phyloP scores from a whole-genome alignment of 2,329 filamentous ascomycete species.

The Sporothrix variecibatus region DNA sequence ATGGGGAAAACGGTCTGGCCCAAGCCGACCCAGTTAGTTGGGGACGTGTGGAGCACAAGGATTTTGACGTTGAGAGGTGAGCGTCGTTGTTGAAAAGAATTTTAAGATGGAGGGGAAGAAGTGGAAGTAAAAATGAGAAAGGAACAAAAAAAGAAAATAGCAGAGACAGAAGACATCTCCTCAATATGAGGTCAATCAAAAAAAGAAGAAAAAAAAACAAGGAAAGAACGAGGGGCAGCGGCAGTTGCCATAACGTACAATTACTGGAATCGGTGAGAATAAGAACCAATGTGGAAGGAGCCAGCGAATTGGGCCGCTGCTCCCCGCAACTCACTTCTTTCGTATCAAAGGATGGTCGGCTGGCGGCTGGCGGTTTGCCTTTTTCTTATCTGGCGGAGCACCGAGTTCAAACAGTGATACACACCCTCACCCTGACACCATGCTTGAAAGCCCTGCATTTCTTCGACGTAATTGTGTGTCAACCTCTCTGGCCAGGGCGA shows the following conservation, averaged over 20 bases:
- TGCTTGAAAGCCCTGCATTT: conserved; percentile 6
- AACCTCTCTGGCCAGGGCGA: not conserved
- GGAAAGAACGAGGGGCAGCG: conserved; percentile 1
- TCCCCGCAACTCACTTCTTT: conserved; percentile 6
- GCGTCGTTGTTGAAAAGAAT: not conserved
- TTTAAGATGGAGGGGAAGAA: not conserved
- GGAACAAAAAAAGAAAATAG: not conserved
- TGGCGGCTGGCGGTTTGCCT: not conserved
- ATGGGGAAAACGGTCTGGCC: conserved; percentile 9
- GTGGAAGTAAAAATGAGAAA: no score
- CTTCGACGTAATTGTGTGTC: not conserved
- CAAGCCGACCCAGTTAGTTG: not conserved
- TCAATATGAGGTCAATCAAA: not conserved
- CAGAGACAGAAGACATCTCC: not conserved
- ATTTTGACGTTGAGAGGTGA: not conserved
- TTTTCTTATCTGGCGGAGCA: conserved; percentile 15
- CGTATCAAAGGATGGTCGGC: not conserved
- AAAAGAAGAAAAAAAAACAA: not conserved
- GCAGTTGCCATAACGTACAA: not conserved
- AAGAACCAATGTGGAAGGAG: conserved; percentile 8
- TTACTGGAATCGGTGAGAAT: not conserved
- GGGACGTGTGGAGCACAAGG: conserved; percentile 1
- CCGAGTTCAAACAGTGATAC: not conserved
- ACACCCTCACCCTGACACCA: not conserved
- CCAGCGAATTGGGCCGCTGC: conserved; percentile 1